These are phyloP conservation scores for Chaetomiaceae sp. DNA, from an alignment of 2,329 filamentous ascomycete genomes.

Conservation along the genomic window DNA sequence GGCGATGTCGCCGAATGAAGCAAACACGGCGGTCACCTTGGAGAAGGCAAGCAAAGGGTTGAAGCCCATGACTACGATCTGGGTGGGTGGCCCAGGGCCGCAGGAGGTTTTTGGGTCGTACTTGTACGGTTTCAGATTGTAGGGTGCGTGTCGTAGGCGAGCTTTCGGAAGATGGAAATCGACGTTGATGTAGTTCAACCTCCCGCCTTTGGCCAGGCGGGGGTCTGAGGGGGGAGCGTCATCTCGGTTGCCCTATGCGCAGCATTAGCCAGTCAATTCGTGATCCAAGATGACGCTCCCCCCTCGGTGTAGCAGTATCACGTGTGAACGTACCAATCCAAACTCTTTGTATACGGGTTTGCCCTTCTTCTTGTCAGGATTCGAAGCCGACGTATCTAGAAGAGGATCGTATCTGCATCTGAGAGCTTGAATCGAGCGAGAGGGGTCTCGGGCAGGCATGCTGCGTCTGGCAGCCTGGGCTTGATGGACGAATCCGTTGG, in stretches of 20 bases:
- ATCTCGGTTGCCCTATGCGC: constrained; percentile 60
- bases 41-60: constrained; percentile 80
- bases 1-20: constrained; percentile 78
- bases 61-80: constrained; percentile 93
- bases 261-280: constrained; percentile 52
- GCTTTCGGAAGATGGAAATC: constrained; percentile 66
- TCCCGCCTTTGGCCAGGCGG: constrained; percentile 64
- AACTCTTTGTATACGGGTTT: constrained; percentile 59
- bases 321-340: constrained; percentile 57
- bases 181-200: constrained; percentile 60
- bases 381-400: constrained; percentile 44
- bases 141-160: constrained; percentile 65
- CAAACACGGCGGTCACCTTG: constrained; percentile 70
- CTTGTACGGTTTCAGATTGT: constrained; percentile 72
- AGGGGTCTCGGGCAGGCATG: constrained; percentile 51
- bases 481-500: constrained; percentile 30
- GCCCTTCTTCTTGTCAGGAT: constrained; percentile 47
- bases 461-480: constrained; percentile 34
- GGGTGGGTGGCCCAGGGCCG: constrained; percentile 80
- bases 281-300: constrained; percentile 58
- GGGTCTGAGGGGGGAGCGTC: constrained; percentile 76
- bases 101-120: constrained; percentile 80
- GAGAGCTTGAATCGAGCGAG: constrained; percentile 47
- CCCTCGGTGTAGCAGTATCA: constrained; percentile 37
- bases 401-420: constrained; percentile 58